phyloP scores from a whole-genome alignment of 345 rosid genomes.

The Salix suchowensis region DNA sequence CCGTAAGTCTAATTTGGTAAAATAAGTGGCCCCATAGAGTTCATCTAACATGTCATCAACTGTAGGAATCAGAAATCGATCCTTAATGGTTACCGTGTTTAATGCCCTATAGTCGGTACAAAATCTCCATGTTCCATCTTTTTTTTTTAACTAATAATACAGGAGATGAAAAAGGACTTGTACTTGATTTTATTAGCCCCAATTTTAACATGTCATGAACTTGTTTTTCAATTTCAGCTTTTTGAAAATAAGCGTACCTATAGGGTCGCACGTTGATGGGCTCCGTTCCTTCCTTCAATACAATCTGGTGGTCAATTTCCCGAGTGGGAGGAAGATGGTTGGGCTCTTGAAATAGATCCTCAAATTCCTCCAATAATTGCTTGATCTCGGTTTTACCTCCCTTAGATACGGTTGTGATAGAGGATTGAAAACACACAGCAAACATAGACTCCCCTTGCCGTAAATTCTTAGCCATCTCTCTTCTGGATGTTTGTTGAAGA shows the following conservation, averaged over 20 bases:
- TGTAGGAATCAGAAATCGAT: too few species aligned
- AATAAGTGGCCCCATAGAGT: too few species aligned
- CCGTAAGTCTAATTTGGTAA: too few species aligned
- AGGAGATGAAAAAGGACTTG: neutral
- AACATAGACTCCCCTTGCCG: neutral
- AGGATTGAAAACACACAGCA: neutral
- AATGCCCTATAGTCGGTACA: neutral
- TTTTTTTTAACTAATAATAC: neutral
- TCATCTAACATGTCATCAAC: too few species aligned
- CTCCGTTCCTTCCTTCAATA: neutral
- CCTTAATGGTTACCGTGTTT: too few species aligned
- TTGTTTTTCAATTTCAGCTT: too few species aligned
- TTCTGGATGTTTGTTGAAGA: neutral
- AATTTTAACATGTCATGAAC: neutral
- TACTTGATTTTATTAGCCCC: neutral
- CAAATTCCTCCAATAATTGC: neutral
- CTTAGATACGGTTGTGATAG: fast-evolving
- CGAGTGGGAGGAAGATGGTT: neutral
- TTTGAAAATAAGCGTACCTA: too few species aligned
- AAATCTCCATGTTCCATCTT: neutral
- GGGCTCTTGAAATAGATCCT: neutral
- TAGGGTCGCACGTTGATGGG: neutral
- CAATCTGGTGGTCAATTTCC: neutral
- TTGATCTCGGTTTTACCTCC: neutral
- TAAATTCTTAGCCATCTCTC: neutral